A percentile compares a stretch with the other conserved stretches of the same genome.
These are phyloP conservation scores for Sutorius eximius DNA, from an alignment of 1,284 basidiomycete genomes.

Conservation along the genomic window DNA sequence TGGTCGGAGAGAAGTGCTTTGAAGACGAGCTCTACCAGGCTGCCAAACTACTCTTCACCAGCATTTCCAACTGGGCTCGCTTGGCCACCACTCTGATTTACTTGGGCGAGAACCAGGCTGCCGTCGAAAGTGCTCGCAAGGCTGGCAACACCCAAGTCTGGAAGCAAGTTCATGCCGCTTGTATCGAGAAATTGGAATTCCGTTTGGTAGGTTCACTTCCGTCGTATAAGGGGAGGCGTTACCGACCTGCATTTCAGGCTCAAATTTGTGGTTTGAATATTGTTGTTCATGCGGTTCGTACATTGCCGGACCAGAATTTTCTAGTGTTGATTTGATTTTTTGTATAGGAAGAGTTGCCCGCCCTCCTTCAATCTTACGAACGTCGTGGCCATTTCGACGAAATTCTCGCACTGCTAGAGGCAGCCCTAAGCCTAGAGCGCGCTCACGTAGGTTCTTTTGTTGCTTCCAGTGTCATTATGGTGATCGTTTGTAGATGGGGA, in stretches of 20 bases:
- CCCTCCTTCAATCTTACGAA: slow-evolving; percentile 86
- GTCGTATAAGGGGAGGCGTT: not conserved
- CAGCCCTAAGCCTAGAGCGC: slow-evolving; percentile 92
- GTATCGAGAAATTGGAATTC: slow-evolving; percentile 97
- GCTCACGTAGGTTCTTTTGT: slow-evolving; percentile 72
- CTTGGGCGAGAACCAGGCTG: slow-evolving; percentile 96
- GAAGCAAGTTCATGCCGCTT: slow-evolving; percentile 99
- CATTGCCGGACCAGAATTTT: not conserved
- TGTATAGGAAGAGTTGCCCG: slow-evolving; percentile 80
- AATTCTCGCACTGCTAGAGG: slow-evolving; percentile 88
- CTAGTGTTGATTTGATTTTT: slow-evolving; percentile 1
- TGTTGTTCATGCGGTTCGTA: slow-evolving; percentile 82
- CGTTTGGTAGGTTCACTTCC: slow-evolving; percentile 56
- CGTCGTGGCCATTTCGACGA: slow-evolving; percentile 93
- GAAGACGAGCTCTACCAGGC: slow-evolving; percentile 98
- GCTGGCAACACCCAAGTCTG: slow-evolving; percentile 99
- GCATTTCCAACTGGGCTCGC: slow-evolving; percentile 98
- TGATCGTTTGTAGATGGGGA: slow-evolving; percentile 66
- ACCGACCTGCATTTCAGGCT: slow-evolving; percentile 47
- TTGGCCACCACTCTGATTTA: slow-evolving; percentile 98
- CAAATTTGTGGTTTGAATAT: slow-evolving; percentile 98
- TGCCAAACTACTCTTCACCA: slow-evolving; percentile 92
- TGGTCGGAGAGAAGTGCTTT: slow-evolving; percentile 99
- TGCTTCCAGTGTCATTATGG: not conserved
- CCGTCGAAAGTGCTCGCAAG: slow-evolving; percentile 97